Base-by-base conservation (phyloP, 2,329 filamentous ascomycete species). In the Dactylonectria macrodidyma region DNA sequence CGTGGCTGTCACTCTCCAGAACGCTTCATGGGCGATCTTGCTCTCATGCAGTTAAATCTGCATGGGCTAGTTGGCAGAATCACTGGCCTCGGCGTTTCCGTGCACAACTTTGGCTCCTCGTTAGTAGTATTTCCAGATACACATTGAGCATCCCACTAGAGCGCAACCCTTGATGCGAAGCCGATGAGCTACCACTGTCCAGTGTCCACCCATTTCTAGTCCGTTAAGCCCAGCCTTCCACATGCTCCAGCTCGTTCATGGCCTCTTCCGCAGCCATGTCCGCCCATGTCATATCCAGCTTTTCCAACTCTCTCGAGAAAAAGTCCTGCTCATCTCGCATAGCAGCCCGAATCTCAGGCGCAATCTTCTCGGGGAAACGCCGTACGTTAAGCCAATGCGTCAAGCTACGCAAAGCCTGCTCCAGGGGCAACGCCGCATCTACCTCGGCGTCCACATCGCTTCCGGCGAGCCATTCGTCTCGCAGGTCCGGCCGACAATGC, bases 381-480 rank as follows among this genome's bases (percentile, higher is more conserved):
- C 93, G 89, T 74, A 97, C 84, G 80, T 98, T 97, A 85, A 93
- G 94, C 95, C 96, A 99, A 80, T 98, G 95, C 60, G 95, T 98
- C 71, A 99, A 81, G 48, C 93, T 94, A 50, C 96, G 87, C 51
- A 98, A 85, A 1, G 94, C 95, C 84, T 98, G 95, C 82, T 99
- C 96, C 8, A 98, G 86, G 2, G 95, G 95, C 74, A 98, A 84
- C 14, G 95, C 94, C 78, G 97, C 94, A 77, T 98, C 96, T 1
- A 98, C 95, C 73, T 97, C 95, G 1, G 92, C 93, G 75, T 99
- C 96, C 1, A 98, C 91, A 78, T 98, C 95, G 67, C 92, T 93
- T 5, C 95, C 95, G 0, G 93, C 91, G 1, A 98, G 87, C 95
- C 96, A 98, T 82, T 98, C 96, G 78, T 99, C 96, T 34, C 95